Base-by-base conservation (phyloP, 2,329 filamentous ascomycete genomes). In the Cordyceps farinosa region DNA sequence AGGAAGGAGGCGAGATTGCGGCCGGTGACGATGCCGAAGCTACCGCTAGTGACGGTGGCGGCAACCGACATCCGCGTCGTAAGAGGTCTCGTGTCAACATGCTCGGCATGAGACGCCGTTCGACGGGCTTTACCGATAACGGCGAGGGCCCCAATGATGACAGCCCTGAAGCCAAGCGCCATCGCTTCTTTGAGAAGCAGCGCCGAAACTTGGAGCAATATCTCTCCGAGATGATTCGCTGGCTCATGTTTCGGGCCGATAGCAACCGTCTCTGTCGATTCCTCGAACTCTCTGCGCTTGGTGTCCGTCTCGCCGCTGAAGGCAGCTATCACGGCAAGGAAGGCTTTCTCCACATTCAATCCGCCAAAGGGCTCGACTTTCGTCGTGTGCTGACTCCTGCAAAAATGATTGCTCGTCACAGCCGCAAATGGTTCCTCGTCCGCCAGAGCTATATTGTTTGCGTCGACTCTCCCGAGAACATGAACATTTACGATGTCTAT, bases 401-500 rank as follows among this genome's bases (percentile, higher is more conserved):
- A 58, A 88, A 92, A 70, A 84, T 97, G 66, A 90, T 92, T 71
- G 87, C 87, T 59, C 86, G 92, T 13, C 93, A 97, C 76, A 90
- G 87, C 65, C 91, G 92, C 22, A 97, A 97, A 75, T 99, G 95
- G 95, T 99, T 99, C 73, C 81, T 98, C 27, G 92, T 99, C n/a
- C 84, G 95, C 58, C 93, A 98, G 76, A 98, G 92, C 78, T 99
- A 99, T 72, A 89, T 99, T 65, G 94, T 97, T 51, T 97, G 94
- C 69, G 93, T 98, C n/a, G 94, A 98, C 73, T 97, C 95, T 0
- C 95, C 95, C 0, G 94, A 98, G 74, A 96, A 96, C 70, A 96
- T 98, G 90, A 94, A 97, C 71, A 96, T 98, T 40, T 97, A 97
- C 74, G 96, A 99, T 76, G 95, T 99, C 29, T 98, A 97, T 75